Base-by-base conservation (phyloP, 441 rosid species). In the Corymbia citriodora region DNA sequence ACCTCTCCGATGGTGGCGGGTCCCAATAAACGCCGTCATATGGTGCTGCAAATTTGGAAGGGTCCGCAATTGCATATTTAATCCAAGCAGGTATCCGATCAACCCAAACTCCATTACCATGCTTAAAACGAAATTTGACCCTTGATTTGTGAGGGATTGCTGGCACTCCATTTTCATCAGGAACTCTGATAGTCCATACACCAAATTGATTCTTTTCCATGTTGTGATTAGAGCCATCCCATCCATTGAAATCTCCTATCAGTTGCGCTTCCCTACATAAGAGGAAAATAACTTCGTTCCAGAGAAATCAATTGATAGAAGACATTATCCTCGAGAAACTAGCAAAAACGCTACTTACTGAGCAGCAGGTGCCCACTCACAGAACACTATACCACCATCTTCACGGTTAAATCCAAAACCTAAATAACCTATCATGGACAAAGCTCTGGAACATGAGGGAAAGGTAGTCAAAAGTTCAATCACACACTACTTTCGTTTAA, bases 351-450 rank as follows among this genome's bases (percentile, higher is more conserved):
- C 31, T 87, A 93, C 98, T 92, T 92, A 97, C 99, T 92, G 94
- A 81, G 99, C 99, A 90, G 99, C 96, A 90, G 99, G 99, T 68
- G 99, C 99, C 99, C 98, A 97, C 92, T 97, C 98, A 27, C 94
- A 95, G 92, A 95, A 97, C 93, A 95, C 94, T 93, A 96, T 94
- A 91, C 94, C 90, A 82, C 89, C 96, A 21, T 93, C 96, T 94
- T 96, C 96, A 90, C 95, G 94, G 92, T 94, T 95, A 87, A 97
- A 93, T 91, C 99, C 99, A 92, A 96, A 96, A 93, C 92, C 94
- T 89, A 95, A 90, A 92, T 96, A 96, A 92, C 99, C 99, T 97
- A 93, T 87, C 89, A 88, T 70, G 90, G 40, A 88, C 70, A 87
- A 36, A 54, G 87, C 15, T 45, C 65, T 89, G 88, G 45, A 19